Base-by-base conservation (phyloP, 2,329 filamentous ascomycete species). In the Whalleya microplaca region DNA sequence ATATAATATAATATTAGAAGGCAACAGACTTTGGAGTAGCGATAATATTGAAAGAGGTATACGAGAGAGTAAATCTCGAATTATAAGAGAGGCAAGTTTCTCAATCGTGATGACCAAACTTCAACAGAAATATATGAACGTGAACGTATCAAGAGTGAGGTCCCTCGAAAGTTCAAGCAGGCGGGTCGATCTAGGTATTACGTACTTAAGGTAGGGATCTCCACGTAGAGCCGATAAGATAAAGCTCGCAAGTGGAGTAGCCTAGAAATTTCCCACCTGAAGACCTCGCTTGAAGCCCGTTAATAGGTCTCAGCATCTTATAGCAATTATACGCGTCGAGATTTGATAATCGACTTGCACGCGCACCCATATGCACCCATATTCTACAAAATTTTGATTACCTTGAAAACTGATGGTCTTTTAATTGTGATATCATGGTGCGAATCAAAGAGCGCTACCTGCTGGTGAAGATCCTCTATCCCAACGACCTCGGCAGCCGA, bases 381-480 rank as follows among this genome's bases (percentile, higher is more conserved):
- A 14, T 37, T 37, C 3, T 14, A 12, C 9, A 12, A 12, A 37
- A 12, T 12, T 37, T 3, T 14, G 14, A 12, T 8, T 37, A 37
- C 2, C 23, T 45, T 45, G 43, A 21, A 41, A 32, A 2, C 27
- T 9, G 10, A 48, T 53, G 21, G 8, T 32, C n/a, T 20, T 18
- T 40, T 18, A 51, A 23, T 9, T 19, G 9, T 27, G 20, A 21
- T 64, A 76, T 43, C 47, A 97, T 99, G 95, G 95, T 99, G 58
- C 91, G 95, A 71, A 85, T 98, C 65, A 99, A 99, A 76, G 90
- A 96, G 75, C 88, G 95, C 68, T 99, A 99, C 73, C 84, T 99
- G 18, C 86, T 98, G n/a, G 85, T 98, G 60, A 91, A 96, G 71
- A 92, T 98, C 64, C 81, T 98, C 45, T 97, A 97, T 69, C 92